Conservation (phyloP, 139 green algal species). For the Closterium sp. region DNA sequence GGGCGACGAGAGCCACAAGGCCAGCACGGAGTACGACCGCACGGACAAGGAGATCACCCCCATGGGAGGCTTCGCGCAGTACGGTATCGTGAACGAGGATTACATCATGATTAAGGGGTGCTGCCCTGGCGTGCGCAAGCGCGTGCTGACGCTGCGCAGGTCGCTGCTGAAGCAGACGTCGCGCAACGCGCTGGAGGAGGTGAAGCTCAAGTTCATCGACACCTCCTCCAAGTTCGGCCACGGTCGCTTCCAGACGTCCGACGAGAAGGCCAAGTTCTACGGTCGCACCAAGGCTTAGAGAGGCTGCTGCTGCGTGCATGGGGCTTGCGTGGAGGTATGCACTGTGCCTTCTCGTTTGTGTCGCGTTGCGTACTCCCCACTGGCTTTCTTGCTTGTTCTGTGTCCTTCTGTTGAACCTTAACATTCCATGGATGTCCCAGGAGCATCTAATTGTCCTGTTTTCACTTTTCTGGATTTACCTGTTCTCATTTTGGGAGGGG, state of each 20-base stretch:
- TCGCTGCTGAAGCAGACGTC: conserved; percentile 81
- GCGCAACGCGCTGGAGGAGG: conserved; percentile 87
- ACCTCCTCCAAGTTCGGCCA: conserved; percentile 98
- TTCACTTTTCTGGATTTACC: no score
- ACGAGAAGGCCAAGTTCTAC: conserved; percentile 87
- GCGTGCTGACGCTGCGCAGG: conserved; percentile 91
- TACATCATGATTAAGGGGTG: conserved; percentile 97
- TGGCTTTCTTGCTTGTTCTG: not conserved
- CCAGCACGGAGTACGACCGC: conserved; percentile 91
- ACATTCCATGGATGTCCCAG: no score
- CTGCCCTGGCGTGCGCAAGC: conserved; percentile 90
- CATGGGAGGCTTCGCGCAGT: conserved; percentile 99
- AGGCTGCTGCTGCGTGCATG: not conserved
- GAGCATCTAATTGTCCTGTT: no score
- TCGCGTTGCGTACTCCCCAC: not conserved
- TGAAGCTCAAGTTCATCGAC: conserved; percentile 98
- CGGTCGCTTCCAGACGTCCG: conserved; percentile 97
- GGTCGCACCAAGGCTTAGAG: conserved; percentile 68
- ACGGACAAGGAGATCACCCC: conserved; percentile 98
- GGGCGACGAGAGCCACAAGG: conserved; percentile 72
- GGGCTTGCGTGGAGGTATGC: not conserved
- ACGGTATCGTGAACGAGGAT: conserved; percentile 94
- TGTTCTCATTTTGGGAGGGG: not conserved
- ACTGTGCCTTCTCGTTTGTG: not conserved
- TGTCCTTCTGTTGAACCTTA: no score